Evolutionary conservation across 768 basidiomycete species (phyloP).

Genomic region (Leccinum uliginosum): DNA sequence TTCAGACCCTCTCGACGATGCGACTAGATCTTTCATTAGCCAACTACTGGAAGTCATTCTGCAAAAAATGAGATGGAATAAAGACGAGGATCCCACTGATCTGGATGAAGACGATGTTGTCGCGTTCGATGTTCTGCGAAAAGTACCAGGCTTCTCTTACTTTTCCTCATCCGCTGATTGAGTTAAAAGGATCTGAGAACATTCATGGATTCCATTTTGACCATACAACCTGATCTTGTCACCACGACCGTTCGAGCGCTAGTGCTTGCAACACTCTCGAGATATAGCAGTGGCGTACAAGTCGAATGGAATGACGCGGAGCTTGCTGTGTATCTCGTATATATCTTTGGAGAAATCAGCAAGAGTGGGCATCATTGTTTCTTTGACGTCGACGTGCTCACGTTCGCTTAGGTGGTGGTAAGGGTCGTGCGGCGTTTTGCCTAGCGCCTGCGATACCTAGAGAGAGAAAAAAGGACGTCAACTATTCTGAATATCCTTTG

Average conservation of each 20-base stretch:
- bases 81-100: conserved; percentile 72
- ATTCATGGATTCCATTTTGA: conserved; percentile 82
- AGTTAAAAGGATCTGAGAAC: conserved; percentile 70
- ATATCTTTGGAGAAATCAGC: conserved; percentile 89
- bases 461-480: conserved; percentile 60
- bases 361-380: conserved; percentile 55
- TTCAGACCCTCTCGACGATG: conserved; percentile 55
- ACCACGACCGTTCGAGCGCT: conserved; percentile 70
- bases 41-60: conserved; percentile 76
- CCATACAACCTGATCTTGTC: conserved; percentile 83
- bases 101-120: conserved; percentile 84
- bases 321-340: conserved; percentile 88
- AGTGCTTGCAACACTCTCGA: conserved; percentile 69
- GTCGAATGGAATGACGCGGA: conserved; percentile 93
- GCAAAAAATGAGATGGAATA: conserved; percentile 89
- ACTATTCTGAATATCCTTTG: conserved; percentile 78
- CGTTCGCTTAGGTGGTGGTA: conserved; percentile 53
- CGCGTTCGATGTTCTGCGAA: conserved; percentile 81
- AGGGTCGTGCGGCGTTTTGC: conserved; percentile 85
- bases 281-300: conserved; percentile 52
- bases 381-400: not conserved
- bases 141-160: conserved; percentile 43
- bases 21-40: conserved; percentile 70
- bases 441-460: conserved; percentile 65
- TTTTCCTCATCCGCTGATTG: conserved; percentile 12